These are phyloP conservation scores for Neurospora intermedia DNA, from an alignment of 495 filamentous ascomycete species.

Conservation along the genomic window DNA sequence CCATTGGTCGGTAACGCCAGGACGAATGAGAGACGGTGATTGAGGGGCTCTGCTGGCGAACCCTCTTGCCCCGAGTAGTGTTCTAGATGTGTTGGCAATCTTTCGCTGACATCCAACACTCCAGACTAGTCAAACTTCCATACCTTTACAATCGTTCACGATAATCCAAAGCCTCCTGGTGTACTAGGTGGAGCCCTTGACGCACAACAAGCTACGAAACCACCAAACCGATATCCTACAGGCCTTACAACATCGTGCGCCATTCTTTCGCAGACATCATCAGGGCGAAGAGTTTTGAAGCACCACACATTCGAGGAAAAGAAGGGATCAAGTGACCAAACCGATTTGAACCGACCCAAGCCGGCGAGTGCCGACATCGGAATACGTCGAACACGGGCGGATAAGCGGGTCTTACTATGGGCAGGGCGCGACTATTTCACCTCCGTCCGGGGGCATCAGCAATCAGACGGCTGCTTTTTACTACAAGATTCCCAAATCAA, in stretches of 20 bases:
- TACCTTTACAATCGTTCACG: not conserved
- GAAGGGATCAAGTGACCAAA: not conserved
- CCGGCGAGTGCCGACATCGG: not conserved
- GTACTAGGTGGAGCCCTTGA: not conserved
- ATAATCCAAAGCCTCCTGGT: not conserved
- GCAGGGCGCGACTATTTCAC: not conserved
- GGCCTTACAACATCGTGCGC: not conserved
- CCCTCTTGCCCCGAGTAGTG: not conserved
- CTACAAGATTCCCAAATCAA: not conserved
- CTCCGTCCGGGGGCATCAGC: not conserved
- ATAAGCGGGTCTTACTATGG: not conserved
- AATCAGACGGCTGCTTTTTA: not conserved
- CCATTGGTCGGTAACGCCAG: not conserved
- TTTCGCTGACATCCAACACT: not conserved
- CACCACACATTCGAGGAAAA: not conserved
- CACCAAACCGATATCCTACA: not conserved
- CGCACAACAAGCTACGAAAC: not conserved
- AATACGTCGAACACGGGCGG: not conserved
- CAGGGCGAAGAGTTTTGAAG: not conserved
- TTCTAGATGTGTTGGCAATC: not conserved
- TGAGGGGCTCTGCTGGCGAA: not conserved
- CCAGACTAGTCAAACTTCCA: not conserved
- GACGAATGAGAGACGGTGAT: not conserved
- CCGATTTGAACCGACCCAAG: not conserved
- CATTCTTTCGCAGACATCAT: not conserved